Conservation (phyloP, 2,329 filamentous ascomycete species). For the Macroventuria anomochaeta region DNA sequence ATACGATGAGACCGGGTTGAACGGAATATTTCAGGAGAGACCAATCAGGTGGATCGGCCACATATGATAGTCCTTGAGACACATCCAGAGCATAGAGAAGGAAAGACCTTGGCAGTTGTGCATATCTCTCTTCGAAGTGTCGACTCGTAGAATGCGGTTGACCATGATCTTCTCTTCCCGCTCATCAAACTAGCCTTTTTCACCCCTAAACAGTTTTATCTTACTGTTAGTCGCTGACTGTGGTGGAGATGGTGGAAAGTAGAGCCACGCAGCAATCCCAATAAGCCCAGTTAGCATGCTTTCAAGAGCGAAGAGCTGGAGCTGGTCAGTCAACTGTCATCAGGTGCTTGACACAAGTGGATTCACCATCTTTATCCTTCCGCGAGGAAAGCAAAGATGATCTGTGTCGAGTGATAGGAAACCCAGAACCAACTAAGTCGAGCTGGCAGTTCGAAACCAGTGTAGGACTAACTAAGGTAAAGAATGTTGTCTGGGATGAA, state of each 20-base stretch:
- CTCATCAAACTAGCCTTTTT: constrained; percentile 70
- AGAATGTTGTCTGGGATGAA: constrained; percentile 71
- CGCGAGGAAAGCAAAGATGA: constrained; percentile 64
- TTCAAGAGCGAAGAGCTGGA: constrained; percentile 42
- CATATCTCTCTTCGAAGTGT: constrained; percentile 66
- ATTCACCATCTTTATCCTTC: constrained; percentile 64
- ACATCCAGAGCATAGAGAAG: constrained; percentile 56
- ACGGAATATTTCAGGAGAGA: constrained; percentile 46
- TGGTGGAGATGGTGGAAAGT: constrained; percentile 62
- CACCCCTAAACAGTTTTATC: constrained; percentile 59
- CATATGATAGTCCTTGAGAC: constrained; percentile 63
- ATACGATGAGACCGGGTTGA: constrained; percentile 40
- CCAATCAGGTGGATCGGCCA: constrained; percentile 52
- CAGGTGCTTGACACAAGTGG: constrained; percentile 49
- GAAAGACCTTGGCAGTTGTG: constrained; percentile 64
- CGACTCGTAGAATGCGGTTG: constrained; percentile 65
- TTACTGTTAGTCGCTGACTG: constrained; percentile 62
- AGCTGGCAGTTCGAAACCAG: constrained; percentile 69
- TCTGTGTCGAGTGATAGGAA: constrained; percentile 64
- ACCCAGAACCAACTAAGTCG: constrained; percentile 76
- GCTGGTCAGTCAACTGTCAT: not conserved
- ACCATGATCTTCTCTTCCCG: constrained; percentile 73
- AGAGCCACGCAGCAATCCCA: constrained; percentile 46
- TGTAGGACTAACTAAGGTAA: constrained; percentile 80
- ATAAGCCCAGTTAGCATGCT: constrained; percentile 47